Conservation (phyloP, 768 basidiomycete genomes). For the Xerocomellus dryophilus region DNA sequence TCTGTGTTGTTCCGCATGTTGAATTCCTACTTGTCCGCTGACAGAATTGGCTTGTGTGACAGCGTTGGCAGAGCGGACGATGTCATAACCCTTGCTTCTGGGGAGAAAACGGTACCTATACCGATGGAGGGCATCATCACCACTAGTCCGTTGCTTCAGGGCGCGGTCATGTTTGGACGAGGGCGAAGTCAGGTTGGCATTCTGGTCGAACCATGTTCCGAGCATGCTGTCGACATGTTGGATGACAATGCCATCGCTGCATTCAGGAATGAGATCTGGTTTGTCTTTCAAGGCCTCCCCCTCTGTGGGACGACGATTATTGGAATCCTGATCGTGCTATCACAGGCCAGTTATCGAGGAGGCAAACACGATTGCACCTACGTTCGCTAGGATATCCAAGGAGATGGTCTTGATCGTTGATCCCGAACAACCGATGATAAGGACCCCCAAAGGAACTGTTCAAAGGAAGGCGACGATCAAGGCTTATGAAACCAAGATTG, state of each 20-base stretch:
- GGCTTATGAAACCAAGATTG: no score
- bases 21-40: accelerated
- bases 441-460: no score
- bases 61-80: conserved; percentile 35
- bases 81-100: not conserved
- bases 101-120: not conserved
- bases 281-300: not conserved
- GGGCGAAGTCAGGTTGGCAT: not conserved
- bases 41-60: not conserved
- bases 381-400: not conserved
- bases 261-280: not conserved
- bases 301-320: no score
- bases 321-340: not conserved
- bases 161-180: not conserved
- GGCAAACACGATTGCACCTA: not conserved
- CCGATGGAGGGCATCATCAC: not conserved
- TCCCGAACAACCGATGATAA: not conserved
- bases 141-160: not conserved
- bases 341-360: not conserved
- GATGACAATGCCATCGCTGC: not conserved
- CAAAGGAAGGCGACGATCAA: no score
- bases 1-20: not conserved
- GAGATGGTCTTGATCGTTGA: not conserved
- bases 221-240: not conserved
- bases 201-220: not conserved